Evolutionary conservation across 2,329 filamentous ascomycete genomes (phyloP), one percentile per base, ranked within the genome.

Genomic region (Colletotrichum siamense): DNA sequence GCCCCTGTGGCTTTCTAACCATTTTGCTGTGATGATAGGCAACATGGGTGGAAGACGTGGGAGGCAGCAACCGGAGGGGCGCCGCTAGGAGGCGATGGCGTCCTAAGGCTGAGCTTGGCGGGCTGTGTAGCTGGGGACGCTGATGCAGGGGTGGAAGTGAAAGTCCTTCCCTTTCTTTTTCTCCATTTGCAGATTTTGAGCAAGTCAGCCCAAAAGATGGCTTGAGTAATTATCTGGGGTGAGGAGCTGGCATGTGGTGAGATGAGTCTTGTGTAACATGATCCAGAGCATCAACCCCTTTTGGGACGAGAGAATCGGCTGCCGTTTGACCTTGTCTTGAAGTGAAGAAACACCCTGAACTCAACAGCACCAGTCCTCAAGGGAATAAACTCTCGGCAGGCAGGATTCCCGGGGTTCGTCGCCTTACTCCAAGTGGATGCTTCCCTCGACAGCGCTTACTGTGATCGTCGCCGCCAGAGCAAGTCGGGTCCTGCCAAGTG

Each of bases 21-120:
- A 52, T 12, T 22, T 32, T 24, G 32, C 34, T 24, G 30, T 39
- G 52, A 9, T 28, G 16, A 44, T 61, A 15, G 49, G 32, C 28
- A 22, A n/a, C 13, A 24, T 28, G 49, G 16, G 52, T 26, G 2
- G 12, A 22, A 39, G 34, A 64, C 30, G 59, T 62, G 44, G n/a
- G n/a, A 69, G 66, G 67, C 67, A 62, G 67, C 67, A 69, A 55
- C 52, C 55, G 32, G 49, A 28, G 64, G 64, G 30, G 26, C 3
- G 12, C 28, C 36, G 64, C 66, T 61, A 65, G 28, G 13, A 18
- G 18, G 36, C 24, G 28, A 71, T 67, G 63, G 75, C 72, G 75
- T 71, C 71, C 66, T 77, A 77, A 65, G 75, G 75, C 75, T 77
- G 75, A 77, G 61, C 44, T 63, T 52, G 52, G 61, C 28, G 59